These are phyloP conservation scores for Trichosporon coremiiforme DNA, from an alignment of 1,284 basidiomycete species.

Conservation along the genomic window DNA sequence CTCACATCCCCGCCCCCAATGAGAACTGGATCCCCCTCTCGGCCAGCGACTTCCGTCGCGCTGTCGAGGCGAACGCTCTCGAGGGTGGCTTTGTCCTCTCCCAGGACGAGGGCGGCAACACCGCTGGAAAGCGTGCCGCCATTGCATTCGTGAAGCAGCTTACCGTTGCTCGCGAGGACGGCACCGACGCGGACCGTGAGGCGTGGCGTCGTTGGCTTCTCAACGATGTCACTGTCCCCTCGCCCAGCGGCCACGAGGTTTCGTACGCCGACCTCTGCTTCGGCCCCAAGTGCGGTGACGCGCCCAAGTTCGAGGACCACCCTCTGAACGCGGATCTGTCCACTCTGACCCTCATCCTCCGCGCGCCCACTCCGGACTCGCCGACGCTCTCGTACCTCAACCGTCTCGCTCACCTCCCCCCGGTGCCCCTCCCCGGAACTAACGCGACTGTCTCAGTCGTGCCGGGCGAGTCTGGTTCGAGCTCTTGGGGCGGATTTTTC, in stretches of 20 bases:
- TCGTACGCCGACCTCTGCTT: slow-evolving; percentile 48
- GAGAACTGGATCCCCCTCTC: slow-evolving; percentile 46
- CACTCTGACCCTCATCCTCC: slow-evolving; percentile 47
- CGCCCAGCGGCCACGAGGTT: slow-evolving; percentile 30
- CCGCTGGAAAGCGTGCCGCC: slow-evolving; percentile 41
- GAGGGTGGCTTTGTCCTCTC: slow-evolving; percentile 49
- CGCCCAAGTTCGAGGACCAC: slow-evolving; percentile 39
- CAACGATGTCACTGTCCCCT: slow-evolving; percentile 41
- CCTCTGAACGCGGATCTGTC: slow-evolving; percentile 48
- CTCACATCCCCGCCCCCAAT: slow-evolving; percentile 18
- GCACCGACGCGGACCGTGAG: slow-evolving; percentile 32
- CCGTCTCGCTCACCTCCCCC: slow-evolving; percentile 57
- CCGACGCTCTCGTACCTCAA: slow-evolving; percentile 65
- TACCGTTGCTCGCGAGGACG: slow-evolving; percentile 44
- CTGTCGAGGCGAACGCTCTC: slow-evolving; percentile 48
- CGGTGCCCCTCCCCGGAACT: slow-evolving; percentile 35
- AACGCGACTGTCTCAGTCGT: slow-evolving; percentile 49
- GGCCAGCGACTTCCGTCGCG: slow-evolving; percentile 40
- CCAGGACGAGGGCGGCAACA: slow-evolving; percentile 45
- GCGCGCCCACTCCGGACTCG: slow-evolving; percentile 55
- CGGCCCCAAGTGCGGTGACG: slow-evolving; percentile 35
- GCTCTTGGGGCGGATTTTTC: slow-evolving; percentile 47
- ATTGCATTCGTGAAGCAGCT: slow-evolving; percentile 56
- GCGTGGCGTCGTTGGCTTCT: slow-evolving; percentile 52
- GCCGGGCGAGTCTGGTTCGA: slow-evolving; percentile 21